Percentiles rank a stretch among this genome's conserved stretches.
phyloP scores from a whole-genome alignment of 2,329 filamentous ascomycete species.

The Diaporthe capsici region DNA sequence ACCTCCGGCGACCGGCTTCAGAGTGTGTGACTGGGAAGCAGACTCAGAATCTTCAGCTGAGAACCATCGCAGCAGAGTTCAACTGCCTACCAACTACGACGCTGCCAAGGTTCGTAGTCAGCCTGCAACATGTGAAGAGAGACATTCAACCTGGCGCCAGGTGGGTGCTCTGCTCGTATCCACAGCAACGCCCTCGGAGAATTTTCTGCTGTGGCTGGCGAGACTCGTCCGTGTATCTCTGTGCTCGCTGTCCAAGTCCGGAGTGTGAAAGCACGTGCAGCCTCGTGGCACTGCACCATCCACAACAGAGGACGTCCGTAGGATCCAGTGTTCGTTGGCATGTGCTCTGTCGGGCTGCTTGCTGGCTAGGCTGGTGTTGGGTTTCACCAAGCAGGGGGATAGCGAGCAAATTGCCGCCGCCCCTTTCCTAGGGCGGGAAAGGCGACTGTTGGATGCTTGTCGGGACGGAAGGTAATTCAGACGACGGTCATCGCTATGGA shows the following conservation, averaged over 20 bases:
- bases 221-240: background rate
- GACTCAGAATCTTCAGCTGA: background rate
- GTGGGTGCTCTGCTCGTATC: conserved; percentile 3
- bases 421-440: conserved; percentile 4
- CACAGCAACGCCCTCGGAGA: conserved; percentile 4
- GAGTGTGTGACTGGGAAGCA: background rate
- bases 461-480: conserved; percentile 13
- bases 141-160: no score
- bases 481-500: background rate
- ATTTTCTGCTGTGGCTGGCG: conserved; percentile 21
- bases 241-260: background rate
- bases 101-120: background rate
- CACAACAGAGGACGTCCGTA: background rate
- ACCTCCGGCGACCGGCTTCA: background rate
- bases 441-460: conserved; percentile 17
- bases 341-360: background rate
- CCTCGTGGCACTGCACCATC: background rate
- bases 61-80: no score
- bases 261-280: background rate
- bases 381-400: conserved; percentile 4
- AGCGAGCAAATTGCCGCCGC: conserved; percentile 5
- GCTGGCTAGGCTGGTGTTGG: background rate
- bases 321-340: background rate
- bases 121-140: conserved; percentile 16
- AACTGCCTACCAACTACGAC: background rate